Percentiles rank a stretch among this genome's conserved stretches.
Conservation (phyloP, 2,329 filamentous ascomycete species). For the Ophiocordyceps camponoti-saundersi region DNA sequence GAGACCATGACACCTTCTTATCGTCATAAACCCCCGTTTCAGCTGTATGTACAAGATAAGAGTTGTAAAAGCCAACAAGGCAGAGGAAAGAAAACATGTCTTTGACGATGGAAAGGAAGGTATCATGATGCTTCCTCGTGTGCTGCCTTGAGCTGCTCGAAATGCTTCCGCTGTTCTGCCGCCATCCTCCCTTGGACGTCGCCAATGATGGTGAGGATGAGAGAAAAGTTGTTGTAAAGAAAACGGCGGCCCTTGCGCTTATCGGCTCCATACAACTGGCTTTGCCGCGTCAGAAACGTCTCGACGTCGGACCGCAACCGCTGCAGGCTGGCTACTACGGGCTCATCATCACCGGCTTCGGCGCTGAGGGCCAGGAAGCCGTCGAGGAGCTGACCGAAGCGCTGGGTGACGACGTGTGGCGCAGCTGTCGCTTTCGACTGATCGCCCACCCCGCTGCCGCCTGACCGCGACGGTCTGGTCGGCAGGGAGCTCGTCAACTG, state of each 20-base stretch:
- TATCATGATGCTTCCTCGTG: constrained; percentile 28
- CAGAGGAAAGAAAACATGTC: not conserved
- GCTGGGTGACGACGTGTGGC: constrained; percentile 80
- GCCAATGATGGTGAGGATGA: constrained; percentile 84
- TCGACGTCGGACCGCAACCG: constrained; percentile 71
- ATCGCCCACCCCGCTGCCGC: constrained; percentile 20
- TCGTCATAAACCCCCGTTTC: too few relatives aligned
- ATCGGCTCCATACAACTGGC: constrained; percentile 56
- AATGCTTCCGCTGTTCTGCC: constrained; percentile 57
- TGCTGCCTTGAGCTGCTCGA: constrained; percentile 46
- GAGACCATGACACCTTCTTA: too few relatives aligned
- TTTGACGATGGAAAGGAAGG: not conserved
- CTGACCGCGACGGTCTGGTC: constrained; percentile 21
- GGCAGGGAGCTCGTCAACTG: constrained; percentile 36
- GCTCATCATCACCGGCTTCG: constrained; percentile 91
- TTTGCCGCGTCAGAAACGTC: constrained; percentile 61
- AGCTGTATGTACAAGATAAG: too few relatives aligned
- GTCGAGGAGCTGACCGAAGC: constrained; percentile 86
- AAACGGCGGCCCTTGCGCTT: constrained; percentile 72
- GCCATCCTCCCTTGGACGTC: constrained; percentile 59
- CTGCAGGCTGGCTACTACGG: constrained; percentile 64
- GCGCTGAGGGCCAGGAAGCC: constrained; percentile 68
- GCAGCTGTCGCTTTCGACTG: constrained; percentile 53
- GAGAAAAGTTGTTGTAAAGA: constrained; percentile 87
- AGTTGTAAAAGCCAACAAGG: not conserved